Conservation (phyloP, 2,329 filamentous ascomycete genomes). For the Aspergillus aculeatinus region DNA sequence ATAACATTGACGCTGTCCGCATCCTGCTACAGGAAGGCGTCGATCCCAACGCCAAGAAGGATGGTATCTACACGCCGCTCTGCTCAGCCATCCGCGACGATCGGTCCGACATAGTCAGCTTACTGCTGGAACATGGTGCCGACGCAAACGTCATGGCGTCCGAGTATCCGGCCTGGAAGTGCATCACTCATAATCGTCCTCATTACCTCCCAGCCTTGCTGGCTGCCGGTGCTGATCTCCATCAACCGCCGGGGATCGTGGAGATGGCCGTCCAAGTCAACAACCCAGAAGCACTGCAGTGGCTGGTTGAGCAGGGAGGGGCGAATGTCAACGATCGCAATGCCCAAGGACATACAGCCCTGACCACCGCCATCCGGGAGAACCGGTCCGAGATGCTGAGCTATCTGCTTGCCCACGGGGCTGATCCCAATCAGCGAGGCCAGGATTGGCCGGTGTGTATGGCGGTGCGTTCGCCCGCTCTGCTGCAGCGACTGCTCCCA, state of each 20-base stretch:
- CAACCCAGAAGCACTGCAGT: constrained; percentile 60
- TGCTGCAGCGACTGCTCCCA: constrained; percentile 60
- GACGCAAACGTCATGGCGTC: constrained; percentile 57
- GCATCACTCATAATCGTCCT: constrained; percentile 63
- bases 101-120: constrained; percentile 59
- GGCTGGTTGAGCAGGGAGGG: constrained; percentile 58
- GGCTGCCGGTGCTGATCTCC: constrained; percentile 60
- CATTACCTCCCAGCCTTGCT: constrained; percentile 62
- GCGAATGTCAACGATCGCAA: constrained; percentile 61
- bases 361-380: constrained; percentile 66
- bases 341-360: constrained; percentile 58
- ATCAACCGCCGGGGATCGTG: constrained; percentile 63
- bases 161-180: constrained; percentile 68
- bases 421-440: constrained; percentile 62
- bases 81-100: constrained; percentile 69
- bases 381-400: constrained; percentile 61
- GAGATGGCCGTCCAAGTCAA: constrained; percentile 64
- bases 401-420: constrained; percentile 57
- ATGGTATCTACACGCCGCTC: constrained; percentile 66
- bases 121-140: constrained; percentile 55
- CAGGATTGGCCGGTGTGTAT: constrained; percentile 71
- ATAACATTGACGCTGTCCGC: constrained; percentile 62
- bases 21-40: constrained; percentile 59
- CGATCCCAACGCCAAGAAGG: constrained; percentile 62
- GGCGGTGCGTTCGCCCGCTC: constrained; percentile 61